Evolutionary conservation across 2,329 filamentous ascomycete genomes (phyloP).

Genomic region (Davidsoniella virescens): DNA sequence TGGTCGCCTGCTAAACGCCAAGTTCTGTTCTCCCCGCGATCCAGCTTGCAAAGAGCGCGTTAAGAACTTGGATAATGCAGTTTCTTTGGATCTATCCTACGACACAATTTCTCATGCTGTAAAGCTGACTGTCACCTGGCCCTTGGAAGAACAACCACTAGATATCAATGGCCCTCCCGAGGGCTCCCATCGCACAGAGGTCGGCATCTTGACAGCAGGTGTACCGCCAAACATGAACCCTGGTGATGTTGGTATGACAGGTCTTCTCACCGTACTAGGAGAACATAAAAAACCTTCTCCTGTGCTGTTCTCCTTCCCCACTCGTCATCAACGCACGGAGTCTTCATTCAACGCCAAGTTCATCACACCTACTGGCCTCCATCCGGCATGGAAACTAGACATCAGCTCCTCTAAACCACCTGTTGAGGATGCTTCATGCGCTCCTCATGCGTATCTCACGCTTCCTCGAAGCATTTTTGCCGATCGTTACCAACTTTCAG

Average conservation of each 20-base stretch:
- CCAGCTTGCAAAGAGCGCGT: slow-evolving; percentile 33
- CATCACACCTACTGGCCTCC: slow-evolving; percentile 58
- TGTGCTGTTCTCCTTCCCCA: slow-evolving; percentile 69
- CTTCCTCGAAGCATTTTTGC: slow-evolving; percentile 69
- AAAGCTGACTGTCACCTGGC: slow-evolving; percentile 50
- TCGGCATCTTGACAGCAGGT: slow-evolving; percentile 61
- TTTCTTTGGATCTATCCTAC: slow-evolving; percentile 62
- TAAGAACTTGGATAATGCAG: slow-evolving; percentile 31
- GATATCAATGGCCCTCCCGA: not conserved
- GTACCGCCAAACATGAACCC: slow-evolving; percentile 40
- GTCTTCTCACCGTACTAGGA: slow-evolving; percentile 63
- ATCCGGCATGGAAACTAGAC: slow-evolving; percentile 59
- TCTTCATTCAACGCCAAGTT: slow-evolving; percentile 48
- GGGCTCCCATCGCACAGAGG: slow-evolving; percentile 45
- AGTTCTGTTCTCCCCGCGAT: slow-evolving; percentile 33
- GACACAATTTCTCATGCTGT: slow-evolving; percentile 50
- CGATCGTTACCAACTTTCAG: slow-evolving; percentile 71
- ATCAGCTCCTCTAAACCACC: slow-evolving; percentile 38
- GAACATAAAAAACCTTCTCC: slow-evolving; percentile 56
- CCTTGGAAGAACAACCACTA: slow-evolving; percentile 20
- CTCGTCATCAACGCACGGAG: slow-evolving; percentile 50
- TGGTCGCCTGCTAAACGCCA: slow-evolving; percentile 32
- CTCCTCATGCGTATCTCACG: slow-evolving; percentile 64
- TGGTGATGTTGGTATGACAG: slow-evolving; percentile 63
- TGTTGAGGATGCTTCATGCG: slow-evolving; percentile 43